These are phyloP conservation scores for Pneumocystis carinii DNA, from an alignment of 1,139 yeast species.

Conservation along the genomic window DNA sequence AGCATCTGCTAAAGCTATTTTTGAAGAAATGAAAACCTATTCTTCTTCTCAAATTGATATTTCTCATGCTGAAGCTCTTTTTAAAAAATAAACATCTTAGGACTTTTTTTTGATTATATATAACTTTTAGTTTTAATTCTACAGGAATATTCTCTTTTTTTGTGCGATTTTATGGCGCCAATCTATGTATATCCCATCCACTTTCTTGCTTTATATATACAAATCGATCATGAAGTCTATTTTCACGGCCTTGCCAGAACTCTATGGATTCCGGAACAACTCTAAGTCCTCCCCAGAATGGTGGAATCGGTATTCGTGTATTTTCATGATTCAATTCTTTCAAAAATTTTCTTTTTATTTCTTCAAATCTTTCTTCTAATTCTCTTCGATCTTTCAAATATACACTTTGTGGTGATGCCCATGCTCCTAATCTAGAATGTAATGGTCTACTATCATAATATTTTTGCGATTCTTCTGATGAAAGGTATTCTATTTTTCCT, in stretches of 20 bases:
- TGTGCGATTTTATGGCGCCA: background rate
- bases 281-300: conserved; percentile 88
- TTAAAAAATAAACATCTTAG: background rate
- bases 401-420: conserved; percentile 85
- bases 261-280: conserved; percentile 80
- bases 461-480: conserved; percentile 55
- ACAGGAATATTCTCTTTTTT: background rate
- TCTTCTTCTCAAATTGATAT: conserved; percentile 23
- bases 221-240: conserved; percentile 80
- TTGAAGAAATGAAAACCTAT: conserved; percentile 20
- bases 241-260: conserved; percentile 92
- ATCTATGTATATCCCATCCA: conserved; percentile 1
- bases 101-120: background rate
- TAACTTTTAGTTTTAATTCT: background rate
- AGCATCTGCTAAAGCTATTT: conserved; percentile 18
- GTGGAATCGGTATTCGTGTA: conserved; percentile 60
- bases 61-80: conserved; percentile 9
- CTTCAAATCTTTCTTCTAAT: conserved; percentile 38
- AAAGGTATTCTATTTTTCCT: conserved; percentile 62
- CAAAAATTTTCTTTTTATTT: conserved; percentile 43
- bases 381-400: conserved; percentile 43
- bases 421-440: conserved; percentile 88
- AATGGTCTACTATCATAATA: conserved; percentile 81
- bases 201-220: conserved; percentile 29
- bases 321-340: conserved; percentile 30